Percentiles rank a stretch among this genome's conserved stretches.
Conservation (phyloP, 148 eudicot species). For the Rheum nobile region DNA sequence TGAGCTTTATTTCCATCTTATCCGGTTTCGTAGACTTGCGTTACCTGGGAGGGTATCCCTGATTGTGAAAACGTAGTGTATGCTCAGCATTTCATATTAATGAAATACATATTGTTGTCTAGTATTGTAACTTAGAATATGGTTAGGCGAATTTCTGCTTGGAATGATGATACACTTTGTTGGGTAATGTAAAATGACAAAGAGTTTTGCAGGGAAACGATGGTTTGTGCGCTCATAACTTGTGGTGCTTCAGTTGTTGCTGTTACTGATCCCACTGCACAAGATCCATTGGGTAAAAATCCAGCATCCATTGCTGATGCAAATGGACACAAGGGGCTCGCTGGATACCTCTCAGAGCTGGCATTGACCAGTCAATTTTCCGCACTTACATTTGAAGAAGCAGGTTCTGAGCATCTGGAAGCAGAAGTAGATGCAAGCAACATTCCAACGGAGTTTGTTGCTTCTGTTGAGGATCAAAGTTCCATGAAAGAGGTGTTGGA, state of each 20-base stretch:
- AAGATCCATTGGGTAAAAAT: constrained; percentile 66
- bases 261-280: constrained; percentile 73
- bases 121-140: background rate
- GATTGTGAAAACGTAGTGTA: background rate
- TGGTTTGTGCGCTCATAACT: constrained; percentile 84
- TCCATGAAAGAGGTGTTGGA: constrained; percentile 56
- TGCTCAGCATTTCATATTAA: background rate
- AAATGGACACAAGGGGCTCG: constrained; percentile 73
- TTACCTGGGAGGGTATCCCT: background rate
- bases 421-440: constrained; percentile 57
- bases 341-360: constrained; percentile 85
- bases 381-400: constrained; percentile 63
- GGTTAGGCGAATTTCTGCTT: background rate
- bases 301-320: constrained; percentile 75
- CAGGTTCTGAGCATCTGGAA: constrained; percentile 48
- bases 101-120: background rate
- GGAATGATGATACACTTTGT: background rate
- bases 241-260: constrained; percentile 83
- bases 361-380: constrained; percentile 75
- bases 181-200: background rate
- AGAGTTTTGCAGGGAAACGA: constrained; percentile 51
- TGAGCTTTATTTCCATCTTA: background rate
- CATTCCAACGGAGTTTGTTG: constrained; percentile 22
- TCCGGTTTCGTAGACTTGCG: background rate
- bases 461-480: constrained; percentile 37